Percentiles rank a stretch among this genome's conserved stretches.
Conservation (phyloP, 345 rosid species). For the Brassica nigra region DNA sequence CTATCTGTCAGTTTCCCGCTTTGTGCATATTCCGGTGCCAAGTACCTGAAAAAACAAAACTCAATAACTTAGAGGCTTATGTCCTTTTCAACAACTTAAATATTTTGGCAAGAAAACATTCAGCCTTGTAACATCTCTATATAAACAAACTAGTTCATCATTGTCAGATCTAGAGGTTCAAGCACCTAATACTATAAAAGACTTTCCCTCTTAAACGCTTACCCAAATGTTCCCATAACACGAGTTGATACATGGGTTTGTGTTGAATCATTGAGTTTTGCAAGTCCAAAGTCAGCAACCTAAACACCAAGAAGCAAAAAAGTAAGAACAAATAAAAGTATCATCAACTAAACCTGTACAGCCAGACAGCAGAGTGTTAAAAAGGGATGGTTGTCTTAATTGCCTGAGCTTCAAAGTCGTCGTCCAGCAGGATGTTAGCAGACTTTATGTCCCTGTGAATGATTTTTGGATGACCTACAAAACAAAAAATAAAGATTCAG, state of each 20-base stretch:
- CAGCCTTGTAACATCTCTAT: neutral
- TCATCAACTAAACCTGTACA: neutral
- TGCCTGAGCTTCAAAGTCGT: conserved; percentile 88
- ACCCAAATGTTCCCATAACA: conserved; percentile 99
- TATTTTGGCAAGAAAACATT: neutral
- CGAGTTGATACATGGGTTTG: conserved; percentile 97
- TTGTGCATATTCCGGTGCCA: conserved; percentile 96
- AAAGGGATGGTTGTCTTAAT: conserved; percentile 4
- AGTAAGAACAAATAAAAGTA: neutral
- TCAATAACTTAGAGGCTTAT: neutral
- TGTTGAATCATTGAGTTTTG: conserved; percentile 73
- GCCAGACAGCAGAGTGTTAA: neutral
- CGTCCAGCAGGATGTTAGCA: conserved; percentile 79
- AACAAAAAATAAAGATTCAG: neutral
- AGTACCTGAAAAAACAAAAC: conserved; percentile 56
- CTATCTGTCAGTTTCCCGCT: conserved; percentile 95
- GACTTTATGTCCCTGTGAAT: conserved; percentile 96
- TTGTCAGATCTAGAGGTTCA: neutral
- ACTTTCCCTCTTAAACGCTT: conserved; percentile 32
- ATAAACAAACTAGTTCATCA: neutral
- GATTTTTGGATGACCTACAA: conserved; percentile 85
- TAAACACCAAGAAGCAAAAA: conserved; percentile 24
- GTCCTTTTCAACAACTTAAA: neutral
- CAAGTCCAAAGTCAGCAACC: conserved; percentile 99
- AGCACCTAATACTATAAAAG: neutral